Evolutionary conservation across 352 stramenopile genomes (phyloP), one percentile per base, ranked within the genome.

Genomic region (Pythium aphanidermatum): DNA sequence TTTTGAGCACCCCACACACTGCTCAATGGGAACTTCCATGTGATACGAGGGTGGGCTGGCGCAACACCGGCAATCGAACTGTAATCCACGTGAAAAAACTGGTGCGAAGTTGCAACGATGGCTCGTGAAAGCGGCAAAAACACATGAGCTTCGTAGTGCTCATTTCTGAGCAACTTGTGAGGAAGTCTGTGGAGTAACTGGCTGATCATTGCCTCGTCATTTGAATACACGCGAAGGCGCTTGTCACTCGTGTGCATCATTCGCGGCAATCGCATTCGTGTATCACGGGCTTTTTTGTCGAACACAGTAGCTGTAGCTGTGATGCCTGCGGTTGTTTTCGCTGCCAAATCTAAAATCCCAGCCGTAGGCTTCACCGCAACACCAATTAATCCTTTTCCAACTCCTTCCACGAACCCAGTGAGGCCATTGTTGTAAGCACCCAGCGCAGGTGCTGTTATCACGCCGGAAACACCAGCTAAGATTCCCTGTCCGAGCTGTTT

Each of bases 401-500:
- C 68, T 7, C 86, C 86, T 46, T 96, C 86, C 14, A 94, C 82
- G 36, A 96, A 96, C 5, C 86, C 87, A 4, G 83, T 68, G 25
- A 96, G 68, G 10, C 91, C 91, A 43, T 94, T 88, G 46, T 92
- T 83, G 53, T 96, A 88, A 1, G 84, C 84, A 3, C 91, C 91
- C 36, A 90, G 68, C 13, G 90, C 84, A 20, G 91, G 91, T 27
- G 95, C 77, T 12, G 90, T 95, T 45, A 98, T 80, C 23, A 98
- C 80, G 2, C 91, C 91, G 0, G 89, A 94, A 7, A 98, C 74
- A 7, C 89, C 91, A 2, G 79, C 82, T 13, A 95, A 71, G 31
- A 98, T 84, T 0, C 87, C 90, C 35, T 96, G 78, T 2, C 92
- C 88, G 25, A 98, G 78, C 34, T 95, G 88, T 44, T 96, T 96